These are phyloP conservation scores for Teunomyces stri DNA, from an alignment of 805 yeast genomes.

Conservation along the genomic window DNA sequence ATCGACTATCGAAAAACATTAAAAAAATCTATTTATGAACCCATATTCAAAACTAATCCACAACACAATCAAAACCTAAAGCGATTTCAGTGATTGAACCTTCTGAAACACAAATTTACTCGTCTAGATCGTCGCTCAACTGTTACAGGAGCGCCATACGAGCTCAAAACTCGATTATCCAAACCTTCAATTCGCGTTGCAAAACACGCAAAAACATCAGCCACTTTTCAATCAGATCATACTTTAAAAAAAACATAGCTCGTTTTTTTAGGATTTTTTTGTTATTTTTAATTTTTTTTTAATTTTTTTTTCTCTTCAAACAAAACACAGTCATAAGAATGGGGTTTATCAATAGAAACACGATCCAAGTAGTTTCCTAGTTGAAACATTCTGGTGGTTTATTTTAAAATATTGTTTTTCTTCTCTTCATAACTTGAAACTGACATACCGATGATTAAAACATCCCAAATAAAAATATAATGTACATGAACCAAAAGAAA, in stretches of 20 bases:
- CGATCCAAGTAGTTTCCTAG: background rate
- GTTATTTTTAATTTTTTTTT: constrained; percentile 5
- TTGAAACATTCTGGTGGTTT: background rate
- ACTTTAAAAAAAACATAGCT: constrained; percentile 11
- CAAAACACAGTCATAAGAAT: background rate
- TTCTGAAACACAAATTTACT: background rate
- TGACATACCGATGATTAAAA: background rate
- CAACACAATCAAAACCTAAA: background rate
- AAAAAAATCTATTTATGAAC: background rate
- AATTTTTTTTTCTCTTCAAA: background rate
- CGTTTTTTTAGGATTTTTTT: constrained; percentile 13
- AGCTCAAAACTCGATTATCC: background rate
- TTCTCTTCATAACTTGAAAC: constrained; percentile 1
- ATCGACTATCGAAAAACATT: background rate
- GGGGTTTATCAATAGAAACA: background rate
- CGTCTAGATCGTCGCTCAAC: constrained; percentile 6
- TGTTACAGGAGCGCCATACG: constrained; percentile 10
- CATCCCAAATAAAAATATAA: constrained; percentile 1
- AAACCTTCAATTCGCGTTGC: background rate
- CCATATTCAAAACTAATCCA: background rate
- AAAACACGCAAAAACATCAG: background rate
- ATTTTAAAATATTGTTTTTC: constrained; percentile 1
- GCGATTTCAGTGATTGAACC: background rate
- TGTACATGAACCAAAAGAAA: constrained; percentile 1
- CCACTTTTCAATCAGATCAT: background rate